These are phyloP conservation scores for Fusarium falciforme DNA, from an alignment of 2,329 filamentous ascomycete species.

Conservation along the genomic window DNA sequence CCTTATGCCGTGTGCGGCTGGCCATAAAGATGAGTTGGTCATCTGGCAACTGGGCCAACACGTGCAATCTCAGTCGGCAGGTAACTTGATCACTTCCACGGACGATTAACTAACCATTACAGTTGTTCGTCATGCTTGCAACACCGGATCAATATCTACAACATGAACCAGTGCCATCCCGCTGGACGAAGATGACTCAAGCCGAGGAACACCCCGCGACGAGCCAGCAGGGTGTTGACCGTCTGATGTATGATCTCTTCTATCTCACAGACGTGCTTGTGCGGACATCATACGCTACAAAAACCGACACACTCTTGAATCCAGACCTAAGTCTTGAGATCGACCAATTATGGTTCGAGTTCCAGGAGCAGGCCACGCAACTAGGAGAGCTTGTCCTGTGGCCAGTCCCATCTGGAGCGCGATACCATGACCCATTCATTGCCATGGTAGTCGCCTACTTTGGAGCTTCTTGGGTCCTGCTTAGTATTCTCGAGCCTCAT, in stretches of 20 bases:
- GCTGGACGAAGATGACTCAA: not conserved
- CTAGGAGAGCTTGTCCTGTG: not conserved
- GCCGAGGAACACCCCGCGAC: not conserved
- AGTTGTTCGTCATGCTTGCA: not conserved
- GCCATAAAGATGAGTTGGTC: not conserved
- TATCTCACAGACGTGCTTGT: not conserved
- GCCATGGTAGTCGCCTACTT: not conserved
- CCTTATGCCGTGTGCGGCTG: not conserved
- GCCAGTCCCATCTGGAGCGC: not conserved
- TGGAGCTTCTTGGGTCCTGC: not conserved
- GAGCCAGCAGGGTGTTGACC: not conserved
- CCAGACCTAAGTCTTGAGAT: not conserved
- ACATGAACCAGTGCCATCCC: not conserved
- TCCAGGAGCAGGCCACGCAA: not conserved
- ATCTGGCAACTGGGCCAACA: not conserved
- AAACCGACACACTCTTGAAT: not conserved
- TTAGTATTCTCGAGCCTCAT: not conserved
- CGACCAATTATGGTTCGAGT: not conserved
- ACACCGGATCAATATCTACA: not conserved
- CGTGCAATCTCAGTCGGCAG: not conserved
- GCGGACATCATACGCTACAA: not conserved
- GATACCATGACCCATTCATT: not conserved
- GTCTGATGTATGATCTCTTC: not conserved
- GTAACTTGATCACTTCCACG: not conserved
- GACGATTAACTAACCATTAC: not conserved